phyloP scores from a whole-genome alignment of 331 rosid genomes.

The Prunus yedoensis region DNA sequence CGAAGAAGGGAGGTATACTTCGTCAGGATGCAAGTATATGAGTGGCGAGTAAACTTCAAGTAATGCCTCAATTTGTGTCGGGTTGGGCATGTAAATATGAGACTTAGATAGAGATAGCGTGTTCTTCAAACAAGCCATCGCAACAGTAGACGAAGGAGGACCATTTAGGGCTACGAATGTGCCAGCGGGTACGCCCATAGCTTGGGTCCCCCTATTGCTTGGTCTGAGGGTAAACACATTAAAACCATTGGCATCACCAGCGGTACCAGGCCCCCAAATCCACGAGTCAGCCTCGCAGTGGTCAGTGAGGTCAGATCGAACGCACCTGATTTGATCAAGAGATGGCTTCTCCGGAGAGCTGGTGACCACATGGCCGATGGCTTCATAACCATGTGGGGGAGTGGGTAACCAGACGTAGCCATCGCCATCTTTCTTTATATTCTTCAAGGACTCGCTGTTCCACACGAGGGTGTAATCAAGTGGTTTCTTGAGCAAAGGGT shows the following conservation, averaged over 20 bases:
- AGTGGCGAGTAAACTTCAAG: constrained; percentile 52
- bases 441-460: constrained; percentile 53
- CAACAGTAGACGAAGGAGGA: constrained; percentile 12
- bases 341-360: constrained; percentile 58
- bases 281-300: constrained; percentile 44
- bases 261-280: constrained; percentile 56
- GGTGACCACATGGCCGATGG: constrained; percentile 65
- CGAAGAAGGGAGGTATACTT: constrained; percentile 60
- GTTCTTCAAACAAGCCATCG: constrained; percentile 65
- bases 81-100: constrained; percentile 49
- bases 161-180: constrained; percentile 55
- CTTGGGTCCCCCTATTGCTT: constrained; percentile 45
- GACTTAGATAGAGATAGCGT: constrained; percentile 6
- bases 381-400: constrained; percentile 63
- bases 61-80: constrained; percentile 43
- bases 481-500: constrained; percentile 31
- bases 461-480: constrained; percentile 63
- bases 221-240: constrained; percentile 53
- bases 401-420: constrained; percentile 73
- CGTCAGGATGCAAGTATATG: constrained; percentile 64
- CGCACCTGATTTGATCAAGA: constrained; percentile 58
- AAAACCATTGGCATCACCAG: constrained; percentile 41
- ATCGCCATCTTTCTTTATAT: constrained; percentile 49
- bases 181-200: constrained; percentile 52
- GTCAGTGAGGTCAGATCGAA: constrained; percentile 58